Evolutionary conservation across 2,329 filamentous ascomycete genomes (phyloP).

Genomic region (Dryadomyces quercivorus): DNA sequence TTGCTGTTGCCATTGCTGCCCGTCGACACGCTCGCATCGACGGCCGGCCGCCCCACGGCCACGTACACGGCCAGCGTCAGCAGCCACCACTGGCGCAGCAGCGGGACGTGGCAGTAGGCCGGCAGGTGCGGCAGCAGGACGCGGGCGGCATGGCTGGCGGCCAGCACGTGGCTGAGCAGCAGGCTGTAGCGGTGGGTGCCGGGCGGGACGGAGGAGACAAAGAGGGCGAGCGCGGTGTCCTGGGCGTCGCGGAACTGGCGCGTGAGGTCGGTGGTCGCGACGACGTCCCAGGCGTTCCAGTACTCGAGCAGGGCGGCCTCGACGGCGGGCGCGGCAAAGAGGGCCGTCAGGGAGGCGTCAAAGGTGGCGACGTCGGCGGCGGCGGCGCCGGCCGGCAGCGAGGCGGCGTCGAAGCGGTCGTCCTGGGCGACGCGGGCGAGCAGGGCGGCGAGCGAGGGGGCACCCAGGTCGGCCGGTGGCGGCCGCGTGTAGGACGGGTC

Average conservation of each 20-base stretch:
- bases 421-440: slow-evolving; percentile 59
- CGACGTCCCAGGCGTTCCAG: slow-evolving; percentile 74
- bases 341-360: slow-evolving; percentile 24
- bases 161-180: slow-evolving; percentile 70
- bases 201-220: slow-evolving; percentile 46
- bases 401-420: slow-evolving; percentile 39
- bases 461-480: slow-evolving; percentile 33
- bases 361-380: slow-evolving; percentile 53
- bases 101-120: slow-evolving; percentile 53
- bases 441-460: slow-evolving; percentile 51
- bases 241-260: slow-evolving; percentile 64
- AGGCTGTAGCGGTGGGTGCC: slow-evolving; percentile 64
- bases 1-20: slow-evolving; percentile 41
- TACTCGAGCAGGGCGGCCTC: slow-evolving; percentile 67
- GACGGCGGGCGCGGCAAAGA: slow-evolving; percentile 34
- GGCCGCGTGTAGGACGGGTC: slow-evolving; percentile 57
- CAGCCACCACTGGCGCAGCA: slow-evolving; percentile 86
- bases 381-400: slow-evolving; percentile 27
- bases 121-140: slow-evolving; percentile 71
- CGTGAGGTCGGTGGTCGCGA: slow-evolving; percentile 40
- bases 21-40: slow-evolving; percentile 43
- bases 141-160: slow-evolving; percentile 78
- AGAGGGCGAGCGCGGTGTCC: slow-evolving; percentile 45
- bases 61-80: slow-evolving; percentile 70
- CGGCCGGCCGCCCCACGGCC: slow-evolving; percentile 56